Conservation (phyloP, 2,329 filamentous ascomycete genomes). For the Stromatinia cepivora region DNA sequence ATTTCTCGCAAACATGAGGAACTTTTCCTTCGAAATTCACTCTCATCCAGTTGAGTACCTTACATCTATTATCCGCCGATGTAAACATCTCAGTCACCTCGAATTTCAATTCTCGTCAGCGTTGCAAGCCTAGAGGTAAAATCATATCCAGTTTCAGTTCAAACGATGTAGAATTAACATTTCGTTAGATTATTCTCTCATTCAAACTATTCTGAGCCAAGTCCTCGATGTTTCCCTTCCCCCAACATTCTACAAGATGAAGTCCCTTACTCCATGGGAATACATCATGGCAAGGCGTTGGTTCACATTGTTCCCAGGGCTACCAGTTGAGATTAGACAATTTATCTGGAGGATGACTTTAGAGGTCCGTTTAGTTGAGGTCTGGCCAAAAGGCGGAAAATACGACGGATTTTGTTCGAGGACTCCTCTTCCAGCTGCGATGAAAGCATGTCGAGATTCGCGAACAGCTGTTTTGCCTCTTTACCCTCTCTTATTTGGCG, state of each 20-base stretch:
- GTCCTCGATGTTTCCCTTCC: background rate
- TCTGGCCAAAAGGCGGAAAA: background rate
- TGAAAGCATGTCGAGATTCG: background rate
- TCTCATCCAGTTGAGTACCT: background rate
- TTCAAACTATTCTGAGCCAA: rapidly evolving
- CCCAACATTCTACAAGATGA: background rate
- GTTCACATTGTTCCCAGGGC: background rate
- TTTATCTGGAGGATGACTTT: background rate
- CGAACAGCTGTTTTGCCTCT: background rate
- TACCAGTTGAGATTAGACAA: background rate
- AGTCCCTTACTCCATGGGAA: background rate
- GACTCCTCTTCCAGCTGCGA: background rate
- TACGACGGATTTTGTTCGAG: background rate
- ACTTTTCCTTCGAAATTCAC: background rate
- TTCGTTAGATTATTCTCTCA: background rate
- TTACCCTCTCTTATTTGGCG: background rate
- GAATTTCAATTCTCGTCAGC: background rate
- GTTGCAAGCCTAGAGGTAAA: background rate
- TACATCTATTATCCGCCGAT: background rate
- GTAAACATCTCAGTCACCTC: background rate
- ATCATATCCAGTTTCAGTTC: background rate
- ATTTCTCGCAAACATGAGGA: background rate
- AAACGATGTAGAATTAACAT: background rate
- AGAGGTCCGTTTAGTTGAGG: background rate
- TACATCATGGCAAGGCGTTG: background rate